Evolutionary conservation across 148 eudicot genomes (phyloP), one percentile per base, ranked within the genome.

Genomic region (Spergularia marina): DNA sequence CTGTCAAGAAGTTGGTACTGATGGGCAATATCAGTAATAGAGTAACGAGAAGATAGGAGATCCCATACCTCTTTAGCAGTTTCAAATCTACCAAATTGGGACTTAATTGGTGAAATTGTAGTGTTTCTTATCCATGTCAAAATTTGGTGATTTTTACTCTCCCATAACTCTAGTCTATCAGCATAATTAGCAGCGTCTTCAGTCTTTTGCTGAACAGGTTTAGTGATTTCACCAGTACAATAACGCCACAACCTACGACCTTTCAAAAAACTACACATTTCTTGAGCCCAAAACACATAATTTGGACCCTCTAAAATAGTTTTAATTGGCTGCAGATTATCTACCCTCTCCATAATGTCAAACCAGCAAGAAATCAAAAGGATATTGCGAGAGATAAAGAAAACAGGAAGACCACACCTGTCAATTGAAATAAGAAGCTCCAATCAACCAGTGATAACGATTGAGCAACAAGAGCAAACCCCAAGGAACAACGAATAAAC

Each of bases 11-110:
- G 41, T 56, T 58, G 72, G 57, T 67, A 76, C n/a, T 76, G 67
- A 21, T 68, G 56, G 16, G 57, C 63, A 76, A 67, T 20, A 66
- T 66, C 72, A 30, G 53, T 55, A 0, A 68, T 75, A 54, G 72
- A 53, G 39, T 75, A 75, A 34, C 34, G 62, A 13, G 12, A 2
- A 39, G 63, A 8, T 0, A 30, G 4, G 41, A 75, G 62, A 66
- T 65, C 62, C 64, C 53, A 76, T 11, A 76, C 53, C 1, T 75
- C 65, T 55, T 66, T 54, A 3, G 71, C 72, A 8, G 63, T 66
- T 13, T 75, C 71, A 55, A 75, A 65, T 1, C 59, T 53, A 12
- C 78, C 64, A 66, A 75, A 66, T 2, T 75, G 72, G 13, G 57
- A 18, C 5, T 63, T 63, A 14, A 74, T 64, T 8, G 77, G 63